Conservation (phyloP, 768 basidiomycete species). For the Suillus subaureus region DNA sequence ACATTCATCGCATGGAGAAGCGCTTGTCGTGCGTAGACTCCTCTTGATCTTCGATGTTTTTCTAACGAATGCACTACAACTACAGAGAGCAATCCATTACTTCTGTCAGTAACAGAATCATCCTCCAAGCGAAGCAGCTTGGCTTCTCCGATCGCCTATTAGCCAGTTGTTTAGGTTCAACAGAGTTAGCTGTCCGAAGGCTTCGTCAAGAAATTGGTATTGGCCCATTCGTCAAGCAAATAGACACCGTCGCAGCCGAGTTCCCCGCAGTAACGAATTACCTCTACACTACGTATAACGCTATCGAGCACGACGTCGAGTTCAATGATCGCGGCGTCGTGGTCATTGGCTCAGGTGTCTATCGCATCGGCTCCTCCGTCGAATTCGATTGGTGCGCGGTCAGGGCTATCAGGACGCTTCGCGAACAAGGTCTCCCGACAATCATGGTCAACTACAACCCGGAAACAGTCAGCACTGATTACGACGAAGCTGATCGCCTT, state of each 20-base stretch:
- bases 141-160: constrained; percentile 96
- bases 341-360: constrained; percentile 97
- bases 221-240: constrained; percentile 94
- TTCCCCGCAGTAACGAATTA: constrained; percentile 99
- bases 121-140: constrained; percentile 87
- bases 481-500: constrained; percentile 96
- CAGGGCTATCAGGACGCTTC: constrained; percentile 92
- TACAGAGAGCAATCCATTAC: constrained; percentile 64
- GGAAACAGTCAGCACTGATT: constrained; percentile 98
- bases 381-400: constrained; percentile 99
- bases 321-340: constrained; percentile 95
- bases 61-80: neutral
- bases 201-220: constrained; percentile 84
- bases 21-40: constrained; percentile 61
- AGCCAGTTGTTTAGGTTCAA: constrained; percentile 80
- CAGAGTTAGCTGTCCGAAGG: constrained; percentile 90
- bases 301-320: constrained; percentile 86
- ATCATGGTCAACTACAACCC: constrained; percentile 99
- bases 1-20: constrained; percentile 83
- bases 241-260: constrained; percentile 98
- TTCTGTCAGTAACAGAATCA: constrained; percentile 58
- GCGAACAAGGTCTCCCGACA: constrained; percentile 92
- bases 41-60: neutral
- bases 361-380: constrained; percentile 98
- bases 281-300: constrained; percentile 97